Percentiles rank a stretch among this genome's conserved stretches.
These are phyloP conservation scores for Talaromyces pinophilus DNA, from an alignment of 2,329 filamentous ascomycete species.

Conservation along the genomic window DNA sequence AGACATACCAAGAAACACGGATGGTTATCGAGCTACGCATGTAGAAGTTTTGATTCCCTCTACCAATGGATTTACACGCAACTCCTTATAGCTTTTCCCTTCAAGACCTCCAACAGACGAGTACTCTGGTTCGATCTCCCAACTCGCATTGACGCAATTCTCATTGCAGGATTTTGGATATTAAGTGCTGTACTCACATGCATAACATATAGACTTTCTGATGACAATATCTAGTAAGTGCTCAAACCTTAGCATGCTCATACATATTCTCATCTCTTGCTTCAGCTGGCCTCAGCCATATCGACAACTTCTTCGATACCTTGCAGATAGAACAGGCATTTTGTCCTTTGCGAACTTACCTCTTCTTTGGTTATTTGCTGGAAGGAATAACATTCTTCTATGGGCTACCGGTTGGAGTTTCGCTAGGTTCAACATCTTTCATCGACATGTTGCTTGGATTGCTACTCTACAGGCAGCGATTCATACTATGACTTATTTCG, in stretches of 20 bases:
- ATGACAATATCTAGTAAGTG: constrained; percentile 52
- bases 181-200: constrained; percentile 48
- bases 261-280: neutral
- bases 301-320: constrained; percentile 54
- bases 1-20: constrained; percentile 6
- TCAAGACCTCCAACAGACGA: constrained; percentile 34
- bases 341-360: constrained; percentile 66
- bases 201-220: constrained; percentile 49
- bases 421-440: constrained; percentile 66
- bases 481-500: constrained; percentile 62
- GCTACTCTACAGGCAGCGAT: constrained; percentile 63
- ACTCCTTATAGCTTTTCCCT: constrained; percentile 48
- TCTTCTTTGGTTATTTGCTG: constrained; percentile 66
- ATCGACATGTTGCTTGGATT: constrained; percentile 66
- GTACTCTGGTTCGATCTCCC: constrained; percentile 36
- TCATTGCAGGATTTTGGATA: constrained; percentile 48
- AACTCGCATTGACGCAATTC: constrained; percentile 50
- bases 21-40: neutral
- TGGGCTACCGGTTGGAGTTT: constrained; percentile 71
- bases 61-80: constrained; percentile 41
- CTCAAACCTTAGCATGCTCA: neutral
- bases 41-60: neutral
- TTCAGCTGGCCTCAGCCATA: constrained; percentile 24
- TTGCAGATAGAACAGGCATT: constrained; percentile 65
- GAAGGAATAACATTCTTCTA: constrained; percentile 66